Evolutionary conservation across 1,139 yeast genomes (phyloP), one percentile per base, ranked within the genome.

Genomic region (Scheffersomyces cryptocercus): DNA sequence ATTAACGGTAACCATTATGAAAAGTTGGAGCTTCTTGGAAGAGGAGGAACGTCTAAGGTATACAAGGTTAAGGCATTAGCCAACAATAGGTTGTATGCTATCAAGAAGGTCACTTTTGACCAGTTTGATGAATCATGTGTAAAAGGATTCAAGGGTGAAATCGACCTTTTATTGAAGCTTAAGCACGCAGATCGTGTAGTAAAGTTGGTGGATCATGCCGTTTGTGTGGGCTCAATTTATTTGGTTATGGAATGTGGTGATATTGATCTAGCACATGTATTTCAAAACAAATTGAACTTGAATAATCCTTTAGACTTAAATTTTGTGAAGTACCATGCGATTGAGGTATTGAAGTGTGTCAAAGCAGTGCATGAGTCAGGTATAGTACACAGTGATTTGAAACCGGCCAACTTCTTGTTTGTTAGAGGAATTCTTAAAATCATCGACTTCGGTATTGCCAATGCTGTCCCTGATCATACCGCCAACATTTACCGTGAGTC

Each of bases 241-340:
- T 68, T 91, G 49, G 88, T 93, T 1, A 89, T 93, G 97, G 99
- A 93, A 64, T 88, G 95, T 58, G 99, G 99, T 16, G 97, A 93
- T 53, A 79, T 87, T 42, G 99, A 93, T 61, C 67, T 93, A 32
- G 95, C 97, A 0, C 90, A 84, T 55, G 91, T 91, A 9, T 72
- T 93, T 43, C 81, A 82, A 39, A 80, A 78, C 41, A 72, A 88
- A 44, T 56, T 77, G 11, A 68, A 70, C 35, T 57, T 65, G 52
- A 55, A 55, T n/a, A 52, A 54, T 7, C 36, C 38, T 29, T 68
- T 88, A 49, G 97, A 91, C 59, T 56, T 85, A 39, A 83, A 84
- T 47, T 90, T 91, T 69, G 88, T 93, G 4, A 75, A 91, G 46
- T 91, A 81, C 61, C 89, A 90, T 64, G 79, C 95, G 1, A 74